These are phyloP conservation scores for Crinitomyces ghanaensis DNA, from an alignment of 805 yeast species.

Conservation along the genomic window DNA sequence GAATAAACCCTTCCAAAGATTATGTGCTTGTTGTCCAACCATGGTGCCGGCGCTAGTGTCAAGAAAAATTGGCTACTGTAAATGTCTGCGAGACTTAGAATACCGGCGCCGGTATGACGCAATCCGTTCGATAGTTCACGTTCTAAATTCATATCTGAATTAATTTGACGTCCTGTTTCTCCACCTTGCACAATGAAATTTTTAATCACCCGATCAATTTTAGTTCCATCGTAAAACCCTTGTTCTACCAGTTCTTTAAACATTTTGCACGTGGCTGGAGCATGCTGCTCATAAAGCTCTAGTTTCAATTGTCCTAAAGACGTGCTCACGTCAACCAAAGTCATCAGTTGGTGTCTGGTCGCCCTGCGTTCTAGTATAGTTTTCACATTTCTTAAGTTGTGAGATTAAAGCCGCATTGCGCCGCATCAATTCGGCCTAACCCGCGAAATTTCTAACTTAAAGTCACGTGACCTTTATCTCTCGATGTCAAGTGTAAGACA, in stretches of 20 bases:
- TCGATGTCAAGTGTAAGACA: too few relatives aligned
- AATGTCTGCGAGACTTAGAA: too few relatives aligned
- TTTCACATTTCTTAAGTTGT: background rate
- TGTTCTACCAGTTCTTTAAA: conserved; percentile 16
- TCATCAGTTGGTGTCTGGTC: too few relatives aligned
- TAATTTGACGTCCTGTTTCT: too few relatives aligned
- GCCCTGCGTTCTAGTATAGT: too few relatives aligned
- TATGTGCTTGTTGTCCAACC: conserved; percentile 48
- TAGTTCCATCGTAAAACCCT: conserved; percentile 31
- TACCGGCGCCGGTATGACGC: conserved; percentile 39
- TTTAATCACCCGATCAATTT: conserved; percentile 33
- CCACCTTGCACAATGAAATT: conserved; percentile 54
- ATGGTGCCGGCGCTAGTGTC: conserved; percentile 42
- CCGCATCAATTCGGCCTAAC: background rate
- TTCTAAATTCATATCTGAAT: too few relatives aligned
- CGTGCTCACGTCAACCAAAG: conserved; percentile 5
- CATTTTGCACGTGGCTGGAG: conserved; percentile 18
- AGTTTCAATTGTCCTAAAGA: conserved; percentile 17
- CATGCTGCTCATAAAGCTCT: conserved; percentile 21
- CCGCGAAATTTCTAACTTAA: too few relatives aligned
- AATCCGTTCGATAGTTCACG: too few relatives aligned
- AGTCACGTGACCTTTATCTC: too few relatives aligned
- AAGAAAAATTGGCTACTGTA: conserved; percentile 50
- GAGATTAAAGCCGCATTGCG: background rate
- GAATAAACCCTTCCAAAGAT: conserved; percentile 44